These are phyloP conservation scores for Eucalyptus decipiens DNA, from an alignment of 345 rosid species.

Conservation along the genomic window DNA sequence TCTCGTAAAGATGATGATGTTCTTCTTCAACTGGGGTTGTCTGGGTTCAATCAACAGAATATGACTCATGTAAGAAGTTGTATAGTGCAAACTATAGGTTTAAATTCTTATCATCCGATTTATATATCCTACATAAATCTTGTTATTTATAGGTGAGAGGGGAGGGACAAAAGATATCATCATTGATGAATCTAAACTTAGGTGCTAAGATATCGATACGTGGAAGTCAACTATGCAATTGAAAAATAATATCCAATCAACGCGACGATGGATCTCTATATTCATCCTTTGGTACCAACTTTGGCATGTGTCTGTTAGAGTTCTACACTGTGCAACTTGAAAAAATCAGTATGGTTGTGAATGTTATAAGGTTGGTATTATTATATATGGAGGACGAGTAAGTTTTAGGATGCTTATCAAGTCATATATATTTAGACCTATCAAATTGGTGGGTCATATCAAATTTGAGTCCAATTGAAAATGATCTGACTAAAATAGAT, in stretches of 20 bases:
- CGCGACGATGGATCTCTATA: not conserved
- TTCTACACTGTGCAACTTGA: not conserved
- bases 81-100: not conserved
- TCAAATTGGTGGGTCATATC: too few relatives aligned
- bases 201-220: not conserved
- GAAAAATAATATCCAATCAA: not conserved
- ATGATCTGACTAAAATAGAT: rapidly evolving
- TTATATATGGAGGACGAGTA: not conserved
- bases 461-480: too few relatives aligned
- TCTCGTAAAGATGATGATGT: not conserved
- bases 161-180: not conserved
- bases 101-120: not conserved
- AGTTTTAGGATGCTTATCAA: not conserved
- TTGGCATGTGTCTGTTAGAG: not conserved
- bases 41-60: not conserved
- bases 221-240: not conserved
- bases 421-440: not conserved
- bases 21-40: not conserved
- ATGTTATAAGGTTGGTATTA: not conserved
- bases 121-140: not conserved
- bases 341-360: not conserved
- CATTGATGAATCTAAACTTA: not conserved
- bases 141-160: not conserved
- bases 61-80: not conserved
- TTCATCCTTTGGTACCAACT: not conserved